Evolutionary conservation across 1,139 yeast species (phyloP).

Genomic region (Scheffersomyces lignicola): DNA sequence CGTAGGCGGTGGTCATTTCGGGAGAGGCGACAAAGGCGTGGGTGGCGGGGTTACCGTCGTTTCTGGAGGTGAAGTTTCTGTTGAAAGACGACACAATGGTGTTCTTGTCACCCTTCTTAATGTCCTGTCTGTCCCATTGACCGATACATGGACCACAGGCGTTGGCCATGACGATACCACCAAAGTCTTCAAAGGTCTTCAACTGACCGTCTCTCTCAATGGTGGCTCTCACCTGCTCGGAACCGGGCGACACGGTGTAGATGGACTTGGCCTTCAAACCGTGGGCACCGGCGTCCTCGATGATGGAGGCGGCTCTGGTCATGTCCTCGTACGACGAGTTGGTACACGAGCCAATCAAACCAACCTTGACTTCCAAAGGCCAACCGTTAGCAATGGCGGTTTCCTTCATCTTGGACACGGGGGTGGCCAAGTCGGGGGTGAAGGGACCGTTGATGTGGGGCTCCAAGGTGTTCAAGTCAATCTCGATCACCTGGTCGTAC

Average conservation of each 20-base stretch:
- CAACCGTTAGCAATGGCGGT: slow-evolving; percentile 85
- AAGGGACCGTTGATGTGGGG: slow-evolving; percentile 99
- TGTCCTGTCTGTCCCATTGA: slow-evolving; percentile 99
- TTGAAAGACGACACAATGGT: slow-evolving; percentile 97
- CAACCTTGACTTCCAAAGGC: slow-evolving; percentile 94
- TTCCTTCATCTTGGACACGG: slow-evolving; percentile 89
- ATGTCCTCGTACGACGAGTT: slow-evolving; percentile 99
- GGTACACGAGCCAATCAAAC: slow-evolving; percentile 98
- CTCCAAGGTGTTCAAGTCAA: slow-evolving; percentile 91
- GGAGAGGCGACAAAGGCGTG: slow-evolving; percentile 99
- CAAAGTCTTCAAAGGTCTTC: slow-evolving; percentile 84
- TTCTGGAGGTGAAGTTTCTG: slow-evolving; percentile 99
- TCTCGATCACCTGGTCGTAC: slow-evolving; percentile 94
- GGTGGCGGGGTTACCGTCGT: slow-evolving; percentile 98
- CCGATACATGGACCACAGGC: slow-evolving; percentile 99
- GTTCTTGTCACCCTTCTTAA: slow-evolving; percentile 97
- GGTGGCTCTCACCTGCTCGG: slow-evolving; percentile 98
- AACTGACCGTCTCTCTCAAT: slow-evolving; percentile 97
- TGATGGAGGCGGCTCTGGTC: slow-evolving; percentile 96
- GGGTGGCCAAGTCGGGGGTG: slow-evolving; percentile 99
- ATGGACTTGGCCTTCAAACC: slow-evolving; percentile 89
- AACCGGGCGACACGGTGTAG: slow-evolving; percentile 97
- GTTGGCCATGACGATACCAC: slow-evolving; percentile 94
- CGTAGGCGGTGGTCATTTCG: slow-evolving; percentile 94
- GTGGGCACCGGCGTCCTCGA: slow-evolving; percentile 84